Evolutionary conservation across 2,329 filamentous ascomycete genomes (phyloP).

Genomic region (Stemphylium vesicarium): DNA sequence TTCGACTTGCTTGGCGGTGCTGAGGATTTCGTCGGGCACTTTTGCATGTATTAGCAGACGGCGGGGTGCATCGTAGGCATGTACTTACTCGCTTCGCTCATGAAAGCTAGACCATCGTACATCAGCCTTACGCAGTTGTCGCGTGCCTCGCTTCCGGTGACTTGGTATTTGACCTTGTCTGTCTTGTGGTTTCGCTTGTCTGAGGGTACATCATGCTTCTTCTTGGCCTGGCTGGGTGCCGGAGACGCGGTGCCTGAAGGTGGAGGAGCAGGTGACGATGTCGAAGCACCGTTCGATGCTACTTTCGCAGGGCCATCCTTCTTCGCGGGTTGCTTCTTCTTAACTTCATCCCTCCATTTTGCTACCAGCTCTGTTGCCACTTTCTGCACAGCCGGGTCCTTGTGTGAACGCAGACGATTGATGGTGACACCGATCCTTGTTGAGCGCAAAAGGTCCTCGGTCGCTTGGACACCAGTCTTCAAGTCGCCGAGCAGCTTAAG

Average conservation of each 20-base stretch:
- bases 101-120: slow-evolving; percentile 87
- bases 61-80: slow-evolving; percentile 11
- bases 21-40: slow-evolving; percentile 70
- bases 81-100: slow-evolving; percentile 61
- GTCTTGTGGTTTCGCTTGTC: slow-evolving; percentile 81
- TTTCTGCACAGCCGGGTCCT: slow-evolving; percentile 72
- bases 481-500: slow-evolving; percentile 77
- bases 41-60: slow-evolving; percentile 17
- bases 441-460: slow-evolving; percentile 86
- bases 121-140: slow-evolving; percentile 89
- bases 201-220: slow-evolving; percentile 64
- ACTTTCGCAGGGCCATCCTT: slow-evolving; percentile 33
- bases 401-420: slow-evolving; percentile 83
- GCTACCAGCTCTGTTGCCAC: slow-evolving; percentile 82
- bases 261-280: slow-evolving; percentile 42
- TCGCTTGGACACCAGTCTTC: slow-evolving; percentile 79
- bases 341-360: slow-evolving; percentile 85
- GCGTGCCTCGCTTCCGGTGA: slow-evolving; percentile 75
- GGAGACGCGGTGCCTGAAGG: slow-evolving; percentile 51
- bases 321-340: slow-evolving; percentile 51
- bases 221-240: slow-evolving; percentile 59
- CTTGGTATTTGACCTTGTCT: slow-evolving; percentile 79
- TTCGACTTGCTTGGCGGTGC: slow-evolving; percentile 74
- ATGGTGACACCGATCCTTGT: slow-evolving; percentile 93
- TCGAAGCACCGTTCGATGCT: slow-evolving; percentile 33